Evolutionary conservation across 1,284 basidiomycete species (phyloP).

Genomic region (Marasmius tenuissimus): DNA sequence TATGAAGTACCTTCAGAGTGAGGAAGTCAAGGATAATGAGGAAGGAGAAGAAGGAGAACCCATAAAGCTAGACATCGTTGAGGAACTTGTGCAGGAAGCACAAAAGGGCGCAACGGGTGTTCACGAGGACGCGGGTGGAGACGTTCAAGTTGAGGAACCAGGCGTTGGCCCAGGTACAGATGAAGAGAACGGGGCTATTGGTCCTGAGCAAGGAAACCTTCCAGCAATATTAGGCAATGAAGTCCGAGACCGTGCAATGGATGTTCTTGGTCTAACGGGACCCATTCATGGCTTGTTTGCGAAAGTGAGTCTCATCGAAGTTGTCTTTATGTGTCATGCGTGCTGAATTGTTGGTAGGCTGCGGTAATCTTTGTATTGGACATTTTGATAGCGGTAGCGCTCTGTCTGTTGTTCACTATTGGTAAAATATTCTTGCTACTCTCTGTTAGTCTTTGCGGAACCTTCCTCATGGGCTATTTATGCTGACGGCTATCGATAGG

Average conservation of each 20-base stretch:
- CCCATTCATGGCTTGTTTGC: constrained; percentile 83
- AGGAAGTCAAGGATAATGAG: constrained; percentile 31
- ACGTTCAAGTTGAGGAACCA: not conserved
- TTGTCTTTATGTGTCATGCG: constrained; percentile 15
- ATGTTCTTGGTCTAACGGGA: constrained; percentile 90
- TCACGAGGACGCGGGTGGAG: constrained; percentile 7
- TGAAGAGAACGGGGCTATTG: constrained; percentile 20
- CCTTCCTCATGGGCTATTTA: constrained; percentile 1
- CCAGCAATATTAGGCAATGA: constrained; percentile 73
- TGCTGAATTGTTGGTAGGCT: constrained; percentile 44
- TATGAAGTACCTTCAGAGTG: no score
- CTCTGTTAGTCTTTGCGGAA: constrained; percentile 53
- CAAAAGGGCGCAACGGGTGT: not conserved
- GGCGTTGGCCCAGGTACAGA: not conserved
- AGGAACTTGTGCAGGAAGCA: not conserved
- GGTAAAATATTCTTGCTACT: constrained; percentile 81
- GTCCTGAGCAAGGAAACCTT: constrained; percentile 49
- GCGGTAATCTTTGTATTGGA: constrained; percentile 85
- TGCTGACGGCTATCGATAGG: constrained; percentile 36
- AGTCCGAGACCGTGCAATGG: constrained; percentile 87
- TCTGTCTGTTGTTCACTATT: constrained; percentile 83
- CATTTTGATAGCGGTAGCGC: constrained; percentile 75
- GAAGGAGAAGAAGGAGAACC: constrained; percentile 29
- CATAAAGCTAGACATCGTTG: not conserved
- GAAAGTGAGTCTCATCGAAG: constrained; percentile 61